phyloP scores from a whole-genome alignment of 768 basidiomycete species.

The Suillus lakei region DNA sequence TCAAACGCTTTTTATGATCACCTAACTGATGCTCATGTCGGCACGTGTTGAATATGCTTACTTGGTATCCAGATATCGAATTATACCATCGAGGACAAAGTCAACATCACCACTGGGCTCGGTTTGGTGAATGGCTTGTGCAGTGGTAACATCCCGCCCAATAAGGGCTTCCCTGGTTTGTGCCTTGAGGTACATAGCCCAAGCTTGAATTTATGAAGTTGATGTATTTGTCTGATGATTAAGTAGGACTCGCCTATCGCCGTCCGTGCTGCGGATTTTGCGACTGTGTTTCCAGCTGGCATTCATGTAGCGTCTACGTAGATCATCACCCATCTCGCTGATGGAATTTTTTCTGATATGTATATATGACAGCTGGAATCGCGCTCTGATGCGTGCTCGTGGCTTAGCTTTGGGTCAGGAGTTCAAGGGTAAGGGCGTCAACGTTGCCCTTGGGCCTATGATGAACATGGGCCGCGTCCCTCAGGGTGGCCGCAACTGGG shows the following conservation, averaged over 20 bases:
- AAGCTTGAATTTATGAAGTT: background rate
- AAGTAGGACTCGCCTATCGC: conserved; percentile 40
- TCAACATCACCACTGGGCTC: conserved; percentile 26
- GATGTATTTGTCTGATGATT: background rate
- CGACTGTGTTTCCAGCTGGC: conserved; percentile 57
- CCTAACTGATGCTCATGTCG: background rate
- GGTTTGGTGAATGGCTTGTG: conserved; percentile 51
- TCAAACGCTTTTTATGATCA: background rate
- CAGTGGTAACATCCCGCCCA: conserved; percentile 60
- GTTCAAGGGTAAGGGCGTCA: conserved; percentile 66
- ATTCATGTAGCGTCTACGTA: conserved; percentile 58
- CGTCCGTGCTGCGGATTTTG: conserved; percentile 44
- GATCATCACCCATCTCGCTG: conserved; percentile 24
- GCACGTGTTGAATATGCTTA: conserved; percentile 3
- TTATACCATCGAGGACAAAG: conserved; percentile 36
- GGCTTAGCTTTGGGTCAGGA: conserved; percentile 69
- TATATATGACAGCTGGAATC: conserved; percentile 51
- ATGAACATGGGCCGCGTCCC: conserved; percentile 82
- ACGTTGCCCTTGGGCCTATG: conserved; percentile 57
- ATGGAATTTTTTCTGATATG: conserved; percentile 29
- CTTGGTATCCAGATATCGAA: conserved; percentile 36
- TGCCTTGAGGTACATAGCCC: conserved; percentile 57
- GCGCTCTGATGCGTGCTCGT: conserved; percentile 64
- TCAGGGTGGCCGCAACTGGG: conserved; percentile 84
- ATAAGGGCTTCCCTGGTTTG: conserved; percentile 54